phyloP scores from a whole-genome alignment of 768 basidiomycete species.

The Nevesoporus exiguus region DNA sequence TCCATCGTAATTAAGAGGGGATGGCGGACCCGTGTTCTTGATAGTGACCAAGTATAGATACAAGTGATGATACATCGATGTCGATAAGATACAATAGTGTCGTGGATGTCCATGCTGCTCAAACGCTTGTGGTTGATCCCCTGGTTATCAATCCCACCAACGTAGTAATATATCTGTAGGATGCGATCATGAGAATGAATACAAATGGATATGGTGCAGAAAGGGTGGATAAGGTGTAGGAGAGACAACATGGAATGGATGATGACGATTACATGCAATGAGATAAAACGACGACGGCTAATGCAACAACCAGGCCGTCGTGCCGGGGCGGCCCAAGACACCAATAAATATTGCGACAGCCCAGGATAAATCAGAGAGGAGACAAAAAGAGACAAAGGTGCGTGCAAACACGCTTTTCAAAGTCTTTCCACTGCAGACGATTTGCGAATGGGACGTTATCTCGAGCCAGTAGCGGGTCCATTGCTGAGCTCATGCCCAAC shows the following conservation, averaged over 20 bases:
- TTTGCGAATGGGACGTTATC: slow-evolving; percentile 10
- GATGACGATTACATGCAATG: neutral
- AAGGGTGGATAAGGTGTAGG: neutral
- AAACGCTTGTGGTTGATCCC: neutral
- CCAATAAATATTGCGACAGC: slow-evolving; percentile 5
- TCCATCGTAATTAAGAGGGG: neutral
- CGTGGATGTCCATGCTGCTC: neutral
- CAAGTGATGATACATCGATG: neutral
- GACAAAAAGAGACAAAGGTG: neutral
- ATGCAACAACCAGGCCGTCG: neutral
- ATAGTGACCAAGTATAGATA: neutral
- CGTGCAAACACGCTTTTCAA: slow-evolving; percentile 11
- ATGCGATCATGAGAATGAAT: neutral
- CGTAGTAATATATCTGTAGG: no score
- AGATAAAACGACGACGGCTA: neutral
- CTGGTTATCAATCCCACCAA: neutral
- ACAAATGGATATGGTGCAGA: neutral
- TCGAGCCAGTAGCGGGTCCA: slow-evolving; percentile 44
- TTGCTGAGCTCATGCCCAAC: slow-evolving; percentile 70
- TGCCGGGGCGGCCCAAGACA: neutral
- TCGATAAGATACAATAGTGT: neutral
- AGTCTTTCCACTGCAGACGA: neutral
- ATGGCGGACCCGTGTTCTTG: neutral
- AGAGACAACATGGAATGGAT: neutral
- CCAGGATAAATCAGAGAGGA: neutral